These are phyloP conservation scores for Digitaria exilis DNA, from an alignment of 202 grass and related monocot species.

Conservation along the genomic window DNA sequence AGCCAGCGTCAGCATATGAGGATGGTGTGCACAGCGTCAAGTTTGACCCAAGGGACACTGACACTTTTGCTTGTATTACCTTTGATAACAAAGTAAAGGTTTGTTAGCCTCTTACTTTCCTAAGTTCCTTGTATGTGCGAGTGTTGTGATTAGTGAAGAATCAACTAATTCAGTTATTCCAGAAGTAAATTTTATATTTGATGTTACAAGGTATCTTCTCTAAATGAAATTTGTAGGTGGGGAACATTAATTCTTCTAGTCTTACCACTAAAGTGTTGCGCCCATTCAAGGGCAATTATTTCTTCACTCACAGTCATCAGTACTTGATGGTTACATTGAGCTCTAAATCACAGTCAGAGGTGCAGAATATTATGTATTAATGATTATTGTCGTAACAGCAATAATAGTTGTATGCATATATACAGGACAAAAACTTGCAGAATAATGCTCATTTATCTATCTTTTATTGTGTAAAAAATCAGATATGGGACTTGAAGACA, in stretches of 20 bases:
- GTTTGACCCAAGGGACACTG: background rate
- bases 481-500: background rate
- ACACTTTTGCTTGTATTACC: background rate
- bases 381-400: background rate
- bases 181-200: background rate
- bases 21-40: background rate
- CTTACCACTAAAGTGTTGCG: background rate
- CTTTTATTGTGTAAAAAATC: background rate
- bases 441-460: background rate
- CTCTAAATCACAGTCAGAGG: background rate
- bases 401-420: background rate
- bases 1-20: background rate
- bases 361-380: background rate
- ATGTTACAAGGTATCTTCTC: background rate
- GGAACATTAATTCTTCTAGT: background rate
- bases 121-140: background rate
- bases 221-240: background rate
- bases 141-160: background rate
- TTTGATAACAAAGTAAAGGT: background rate
- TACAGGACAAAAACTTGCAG: background rate
- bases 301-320: background rate
- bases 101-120: background rate
- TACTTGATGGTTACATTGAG: conserved; percentile 1
- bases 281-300: background rate
- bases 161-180: background rate